Percentiles rank a stretch among this genome's conserved stretches.
Evolutionary conservation across 192 early-diverging fungal genomes (phyloP).

Genomic region (Coemansia sp.): DNA sequence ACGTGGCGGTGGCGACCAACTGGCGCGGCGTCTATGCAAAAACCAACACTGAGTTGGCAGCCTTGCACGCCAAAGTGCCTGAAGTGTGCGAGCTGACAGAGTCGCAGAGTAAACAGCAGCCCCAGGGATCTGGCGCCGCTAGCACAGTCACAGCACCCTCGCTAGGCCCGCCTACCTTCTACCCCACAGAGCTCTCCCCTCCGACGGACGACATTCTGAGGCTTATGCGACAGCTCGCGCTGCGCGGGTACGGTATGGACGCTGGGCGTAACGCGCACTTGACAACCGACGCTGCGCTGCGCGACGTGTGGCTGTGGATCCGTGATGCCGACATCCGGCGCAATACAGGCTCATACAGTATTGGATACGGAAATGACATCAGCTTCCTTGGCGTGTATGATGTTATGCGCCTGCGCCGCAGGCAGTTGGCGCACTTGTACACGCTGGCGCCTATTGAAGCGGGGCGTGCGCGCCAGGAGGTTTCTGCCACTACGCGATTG

Average conservation of each 20-base stretch:
- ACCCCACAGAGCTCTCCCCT: neutral
- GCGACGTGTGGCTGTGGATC: constrained; percentile 52
- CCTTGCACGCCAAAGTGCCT: constrained; percentile 29
- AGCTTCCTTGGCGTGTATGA: constrained; percentile 40
- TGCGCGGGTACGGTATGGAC: constrained; percentile 77
- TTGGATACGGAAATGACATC: constrained; percentile 55
- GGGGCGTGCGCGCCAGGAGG: constrained; percentile 6
- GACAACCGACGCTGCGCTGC: constrained; percentile 12
- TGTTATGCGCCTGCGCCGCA: constrained; percentile 48
- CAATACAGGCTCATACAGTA: constrained; percentile 55
- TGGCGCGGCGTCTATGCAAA: constrained; percentile 33
- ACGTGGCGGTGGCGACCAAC: constrained; percentile 44
- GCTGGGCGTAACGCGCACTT: constrained; percentile 56
- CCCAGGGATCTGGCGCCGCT: neutral
- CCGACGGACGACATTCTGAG: constrained; percentile 70
- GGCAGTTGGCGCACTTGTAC: constrained; percentile 55
- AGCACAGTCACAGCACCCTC: neutral
- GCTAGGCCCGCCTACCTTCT: neutral
- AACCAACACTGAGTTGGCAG: constrained; percentile 24
- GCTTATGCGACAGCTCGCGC: constrained; percentile 76
- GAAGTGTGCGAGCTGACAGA: constrained; percentile 37
- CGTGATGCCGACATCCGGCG: constrained; percentile 55
- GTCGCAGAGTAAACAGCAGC: neutral
- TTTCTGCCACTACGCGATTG: constrained; percentile 16
- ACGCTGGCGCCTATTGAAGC: constrained; percentile 43